These are phyloP conservation scores for Hortaea werneckii DNA, from an alignment of 2,329 filamentous ascomycete species.

Conservation along the genomic window DNA sequence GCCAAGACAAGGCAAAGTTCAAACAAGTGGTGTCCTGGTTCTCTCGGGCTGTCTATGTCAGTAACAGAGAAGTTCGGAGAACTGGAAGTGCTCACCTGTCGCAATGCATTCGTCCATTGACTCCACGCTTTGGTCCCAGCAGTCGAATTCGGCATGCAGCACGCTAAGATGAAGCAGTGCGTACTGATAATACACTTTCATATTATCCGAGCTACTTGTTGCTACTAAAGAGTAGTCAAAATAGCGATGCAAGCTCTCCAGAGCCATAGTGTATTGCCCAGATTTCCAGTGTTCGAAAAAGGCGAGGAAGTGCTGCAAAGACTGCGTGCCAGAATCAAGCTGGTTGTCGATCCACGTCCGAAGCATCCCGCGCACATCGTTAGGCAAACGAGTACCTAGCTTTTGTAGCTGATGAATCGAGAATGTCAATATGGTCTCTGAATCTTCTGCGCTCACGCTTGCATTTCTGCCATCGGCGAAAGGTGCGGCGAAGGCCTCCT, in stretches of 20 bases:
- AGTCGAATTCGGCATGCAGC: slow-evolving; percentile 90
- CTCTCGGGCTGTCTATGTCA: slow-evolving; percentile 55
- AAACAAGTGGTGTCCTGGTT: slow-evolving; percentile 86
- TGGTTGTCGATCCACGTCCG: slow-evolving; percentile 29
- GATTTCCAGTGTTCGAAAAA: slow-evolving; percentile 89
- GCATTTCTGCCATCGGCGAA: not conserved
- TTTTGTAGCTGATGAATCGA: slow-evolving; percentile 82
- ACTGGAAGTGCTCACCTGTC: slow-evolving; percentile 37
- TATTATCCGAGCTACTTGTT: slow-evolving; percentile 11
- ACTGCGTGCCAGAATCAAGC: slow-evolving; percentile 15
- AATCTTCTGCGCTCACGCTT: slow-evolving; percentile 16
- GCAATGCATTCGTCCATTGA: slow-evolving; percentile 92
- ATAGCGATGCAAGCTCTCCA: slow-evolving; percentile 85
- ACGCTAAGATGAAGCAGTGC: slow-evolving; percentile 88
- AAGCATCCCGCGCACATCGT: slow-evolving; percentile 62
- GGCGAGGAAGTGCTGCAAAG: slow-evolving; percentile 24
- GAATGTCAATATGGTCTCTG: slow-evolving; percentile 58
- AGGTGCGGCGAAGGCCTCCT: not conserved
- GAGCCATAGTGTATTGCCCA: slow-evolving; percentile 80
- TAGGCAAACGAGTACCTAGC: slow-evolving; percentile 66
- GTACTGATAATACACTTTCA: slow-evolving; percentile 71
- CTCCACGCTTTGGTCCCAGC: slow-evolving; percentile 76
- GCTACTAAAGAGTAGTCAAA: slow-evolving; percentile 69
- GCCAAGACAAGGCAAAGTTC: slow-evolving; percentile 92
- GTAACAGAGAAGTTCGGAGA: not conserved